phyloP scores from a whole-genome alignment of 148 eudicot genomes.

The Vaccinium corymbosum region DNA sequence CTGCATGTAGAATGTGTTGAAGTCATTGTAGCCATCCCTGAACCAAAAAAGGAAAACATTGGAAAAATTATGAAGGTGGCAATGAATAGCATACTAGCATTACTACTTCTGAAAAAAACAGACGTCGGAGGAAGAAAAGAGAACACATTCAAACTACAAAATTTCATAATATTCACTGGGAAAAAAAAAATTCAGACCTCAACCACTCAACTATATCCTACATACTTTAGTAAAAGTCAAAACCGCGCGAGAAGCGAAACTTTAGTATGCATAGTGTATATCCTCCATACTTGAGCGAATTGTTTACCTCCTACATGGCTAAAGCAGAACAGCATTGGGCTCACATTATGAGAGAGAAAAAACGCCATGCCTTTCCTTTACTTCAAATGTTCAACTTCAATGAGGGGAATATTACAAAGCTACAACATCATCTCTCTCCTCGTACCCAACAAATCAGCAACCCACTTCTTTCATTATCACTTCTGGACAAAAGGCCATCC shows the following conservation, averaged over 20 bases:
- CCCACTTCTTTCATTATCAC: not conserved
- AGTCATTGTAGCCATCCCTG: conserved; percentile 99
- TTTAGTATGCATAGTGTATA: not conserved
- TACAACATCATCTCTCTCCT: not conserved
- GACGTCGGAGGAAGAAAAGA: not conserved
- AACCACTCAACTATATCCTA: not conserved
- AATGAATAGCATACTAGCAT: not conserved
- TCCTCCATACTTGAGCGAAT: not conserved
- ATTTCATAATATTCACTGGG: not conserved
- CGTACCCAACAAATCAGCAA: not conserved
- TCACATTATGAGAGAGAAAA: not conserved
- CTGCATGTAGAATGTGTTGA: conserved; percentile 98
- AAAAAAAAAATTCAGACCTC: conserved; percentile 3
- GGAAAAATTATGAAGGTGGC: conserved; percentile 1
- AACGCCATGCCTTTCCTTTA: not conserved
- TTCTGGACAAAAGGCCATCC: not conserved
- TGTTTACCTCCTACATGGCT: not conserved
- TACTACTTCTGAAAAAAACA: not conserved
- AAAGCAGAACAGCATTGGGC: not conserved
- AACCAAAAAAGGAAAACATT: conserved; percentile 24
- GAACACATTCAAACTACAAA: not conserved
- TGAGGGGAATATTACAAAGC: not conserved
- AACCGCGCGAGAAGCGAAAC: not conserved
- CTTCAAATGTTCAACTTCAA: not conserved
- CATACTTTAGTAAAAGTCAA: too few species aligned